Evolutionary conservation across 305 asterid genomes (phyloP).

Genomic region (Striga hermonthica): DNA sequence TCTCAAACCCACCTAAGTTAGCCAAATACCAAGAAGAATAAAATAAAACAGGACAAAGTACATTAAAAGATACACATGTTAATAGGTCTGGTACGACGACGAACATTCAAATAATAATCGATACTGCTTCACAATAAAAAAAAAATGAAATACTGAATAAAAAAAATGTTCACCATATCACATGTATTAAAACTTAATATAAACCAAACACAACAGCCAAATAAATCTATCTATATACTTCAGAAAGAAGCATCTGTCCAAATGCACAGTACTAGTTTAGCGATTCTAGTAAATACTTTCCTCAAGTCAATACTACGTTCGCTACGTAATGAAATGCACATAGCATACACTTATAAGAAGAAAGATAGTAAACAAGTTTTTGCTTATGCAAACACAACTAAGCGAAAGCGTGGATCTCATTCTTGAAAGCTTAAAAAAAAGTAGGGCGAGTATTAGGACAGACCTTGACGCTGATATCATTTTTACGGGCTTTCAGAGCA

Average conservation of each 20-base stretch:
- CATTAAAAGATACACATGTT: neutral
- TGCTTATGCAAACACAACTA: conserved; percentile 4
- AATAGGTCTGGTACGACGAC: neutral
- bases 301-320: neutral
- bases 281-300: neutral
- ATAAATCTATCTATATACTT: too few species aligned
- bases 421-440: neutral
- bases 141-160: neutral
- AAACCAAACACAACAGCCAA: conserved; percentile 2
- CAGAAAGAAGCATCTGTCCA: neutral
- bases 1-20: neutral
- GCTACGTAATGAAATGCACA: neutral
- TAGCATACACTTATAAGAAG: neutral
- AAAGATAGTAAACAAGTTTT: neutral
- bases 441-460: neutral
- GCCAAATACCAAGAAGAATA: neutral
- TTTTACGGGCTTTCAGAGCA: conserved; percentile 59
- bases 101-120: neutral
- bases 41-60: too few species aligned
- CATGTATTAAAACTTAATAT: conserved; percentile 11
- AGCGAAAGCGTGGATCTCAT: conserved; percentile 4
- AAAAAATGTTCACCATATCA: conserved; percentile 12
- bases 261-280: neutral
- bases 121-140: neutral
- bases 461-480: conserved; percentile 60